A percentile compares a stretch with the other conserved stretches of the same genome.
phyloP scores from a whole-genome alignment of 176 grass and related monocot genomes.

The Avena eriantha region DNA sequence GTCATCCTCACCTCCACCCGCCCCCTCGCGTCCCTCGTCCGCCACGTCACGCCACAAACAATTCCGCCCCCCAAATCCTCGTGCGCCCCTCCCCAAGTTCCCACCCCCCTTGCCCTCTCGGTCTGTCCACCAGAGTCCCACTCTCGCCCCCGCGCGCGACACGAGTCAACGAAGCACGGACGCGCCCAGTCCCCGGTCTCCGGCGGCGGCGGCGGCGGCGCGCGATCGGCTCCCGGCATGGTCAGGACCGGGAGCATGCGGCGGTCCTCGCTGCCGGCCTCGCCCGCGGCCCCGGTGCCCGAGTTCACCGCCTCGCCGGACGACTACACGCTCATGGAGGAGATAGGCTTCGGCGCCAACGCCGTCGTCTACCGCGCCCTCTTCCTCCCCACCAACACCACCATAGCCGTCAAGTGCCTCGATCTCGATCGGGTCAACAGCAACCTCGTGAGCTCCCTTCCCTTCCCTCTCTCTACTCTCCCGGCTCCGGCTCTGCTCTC shows the following conservation, averaged over 20 bases:
- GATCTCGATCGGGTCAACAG: constrained; percentile 96
- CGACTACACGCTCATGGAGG: constrained; percentile 82
- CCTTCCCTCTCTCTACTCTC: background rate
- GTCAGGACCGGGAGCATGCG: constrained; percentile 38
- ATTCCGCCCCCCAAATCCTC: constrained; percentile 32
- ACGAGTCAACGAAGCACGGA: constrained; percentile 4
- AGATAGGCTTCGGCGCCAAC: constrained; percentile 94
- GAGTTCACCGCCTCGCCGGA: constrained; percentile 51
- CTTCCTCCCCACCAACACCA: constrained; percentile 66
- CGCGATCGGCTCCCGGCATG: constrained; percentile 3
- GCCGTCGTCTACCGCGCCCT: constrained; percentile 85
- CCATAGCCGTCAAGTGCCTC: constrained; percentile 88
- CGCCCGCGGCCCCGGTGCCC: constrained; percentile 13
- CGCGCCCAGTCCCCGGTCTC: background rate
- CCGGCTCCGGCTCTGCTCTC: background rate
- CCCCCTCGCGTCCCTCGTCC: constrained; percentile 35
- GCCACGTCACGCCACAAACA: constrained; percentile 51
- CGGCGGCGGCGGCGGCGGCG: constrained; percentile 34
- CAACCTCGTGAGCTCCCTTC: constrained; percentile 70
- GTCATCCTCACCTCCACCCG: background rate
- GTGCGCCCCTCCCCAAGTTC: background rate
- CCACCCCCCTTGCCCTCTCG: background rate
- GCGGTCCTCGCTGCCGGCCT: constrained; percentile 3
- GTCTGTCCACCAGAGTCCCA: background rate
- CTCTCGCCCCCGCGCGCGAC: background rate